Evolutionary conservation across 2,329 filamentous ascomycete genomes (phyloP).

Genomic region (Calycina marina): DNA sequence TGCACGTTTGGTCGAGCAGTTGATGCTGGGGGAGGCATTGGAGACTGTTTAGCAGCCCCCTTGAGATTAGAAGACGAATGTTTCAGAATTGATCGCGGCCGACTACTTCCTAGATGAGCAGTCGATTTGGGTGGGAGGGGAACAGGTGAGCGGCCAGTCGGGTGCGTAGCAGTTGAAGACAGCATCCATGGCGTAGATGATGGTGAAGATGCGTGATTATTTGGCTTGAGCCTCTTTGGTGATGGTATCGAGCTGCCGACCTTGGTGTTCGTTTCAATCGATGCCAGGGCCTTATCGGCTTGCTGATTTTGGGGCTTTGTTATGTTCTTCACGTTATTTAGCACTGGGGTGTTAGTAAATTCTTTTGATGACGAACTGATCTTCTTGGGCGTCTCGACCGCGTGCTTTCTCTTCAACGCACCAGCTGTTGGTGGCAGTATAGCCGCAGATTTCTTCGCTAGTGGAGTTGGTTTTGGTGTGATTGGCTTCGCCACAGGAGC

Average conservation of each 20-base stretch:
- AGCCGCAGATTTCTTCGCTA: constrained; percentile 4
- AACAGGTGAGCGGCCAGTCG: background rate
- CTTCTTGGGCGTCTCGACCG: constrained; percentile 12
- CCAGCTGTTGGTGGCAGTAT: background rate
- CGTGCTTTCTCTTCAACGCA: constrained; percentile 15
- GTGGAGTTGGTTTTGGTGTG: constrained; percentile 2
- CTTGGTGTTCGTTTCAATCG: constrained; percentile 5
- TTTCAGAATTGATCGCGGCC: background rate
- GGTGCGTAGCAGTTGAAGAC: background rate
- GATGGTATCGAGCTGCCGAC: background rate
- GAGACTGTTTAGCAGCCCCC: background rate
- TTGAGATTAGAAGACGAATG: background rate
- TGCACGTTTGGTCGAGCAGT: background rate
- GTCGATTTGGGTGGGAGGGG: too few relatives aligned
- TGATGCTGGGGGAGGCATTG: constrained; percentile 2
- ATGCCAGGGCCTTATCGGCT: constrained; percentile 5
- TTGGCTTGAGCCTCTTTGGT: background rate
- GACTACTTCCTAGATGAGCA: too few relatives aligned
- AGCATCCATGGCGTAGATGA: background rate
- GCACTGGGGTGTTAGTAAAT: constrained; percentile 9
- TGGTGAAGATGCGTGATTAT: background rate
- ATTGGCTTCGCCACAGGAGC: constrained; percentile 3
- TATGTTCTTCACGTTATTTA: constrained; percentile 17
- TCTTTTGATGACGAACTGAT: constrained; percentile 17
- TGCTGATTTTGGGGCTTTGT: constrained; percentile 12